Evolutionary conservation across 805 yeast species (phyloP).

Genomic region (Hyphopichia homilentoma): DNA sequence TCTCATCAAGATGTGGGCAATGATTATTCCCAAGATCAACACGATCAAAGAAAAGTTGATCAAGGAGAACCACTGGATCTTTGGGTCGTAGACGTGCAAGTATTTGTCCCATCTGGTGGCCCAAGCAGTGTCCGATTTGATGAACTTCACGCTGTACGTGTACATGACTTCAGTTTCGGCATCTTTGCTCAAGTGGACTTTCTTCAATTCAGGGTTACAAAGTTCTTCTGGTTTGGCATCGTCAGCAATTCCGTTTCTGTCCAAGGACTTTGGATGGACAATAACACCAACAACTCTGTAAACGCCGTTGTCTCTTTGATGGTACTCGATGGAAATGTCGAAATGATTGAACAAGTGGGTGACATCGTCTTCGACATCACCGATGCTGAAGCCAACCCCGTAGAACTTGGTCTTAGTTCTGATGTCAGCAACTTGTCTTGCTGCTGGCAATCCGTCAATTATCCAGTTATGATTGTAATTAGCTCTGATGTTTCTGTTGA

Average conservation of each 20-base stretch:
- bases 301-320: constrained; percentile 60
- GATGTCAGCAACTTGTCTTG: constrained; percentile 53
- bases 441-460: constrained; percentile 92
- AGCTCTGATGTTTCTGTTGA: constrained; percentile 73
- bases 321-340: constrained; percentile 78
- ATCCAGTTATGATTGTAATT: constrained; percentile 91
- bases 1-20: constrained; percentile 72
- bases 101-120: constrained; percentile 99
- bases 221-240: constrained; percentile 23
- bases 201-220: constrained; percentile 30
- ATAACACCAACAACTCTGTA: constrained; percentile 89
- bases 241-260: constrained; percentile 24
- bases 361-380: constrained; percentile 55
- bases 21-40: constrained; percentile 67
- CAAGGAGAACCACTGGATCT: constrained; percentile 93
- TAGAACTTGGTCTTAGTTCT: constrained; percentile 62
- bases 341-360: constrained; percentile 79
- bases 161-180: constrained; percentile 59
- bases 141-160: constrained; percentile 81
- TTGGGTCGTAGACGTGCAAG: constrained; percentile 85
- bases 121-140: constrained; percentile 75
- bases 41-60: constrained; percentile 83
- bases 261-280: constrained; percentile 64
- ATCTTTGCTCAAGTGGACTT: constrained; percentile 48
- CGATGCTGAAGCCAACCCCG: constrained; percentile 79